These are phyloP conservation scores for Chaetomium strumarium DNA, from an alignment of 2,329 filamentous ascomycete genomes.

Conservation along the genomic window DNA sequence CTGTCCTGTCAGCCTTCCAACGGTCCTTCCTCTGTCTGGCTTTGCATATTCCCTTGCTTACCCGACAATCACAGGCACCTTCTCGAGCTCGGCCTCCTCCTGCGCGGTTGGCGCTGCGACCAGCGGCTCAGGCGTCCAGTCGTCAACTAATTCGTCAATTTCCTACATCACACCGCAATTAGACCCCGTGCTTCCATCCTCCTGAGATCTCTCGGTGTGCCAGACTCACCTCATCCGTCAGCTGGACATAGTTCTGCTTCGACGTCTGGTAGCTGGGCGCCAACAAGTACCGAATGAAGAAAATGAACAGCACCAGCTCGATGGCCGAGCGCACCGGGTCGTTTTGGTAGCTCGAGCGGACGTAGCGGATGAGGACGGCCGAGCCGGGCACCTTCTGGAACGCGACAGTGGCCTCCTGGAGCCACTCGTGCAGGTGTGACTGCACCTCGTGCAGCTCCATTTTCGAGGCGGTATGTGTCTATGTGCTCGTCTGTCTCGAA, in stretches of 20 bases:
- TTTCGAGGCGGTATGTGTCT: neutral
- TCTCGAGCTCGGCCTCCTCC: slow-evolving; percentile 79
- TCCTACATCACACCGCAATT: slow-evolving; percentile 44
- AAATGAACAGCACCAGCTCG: slow-evolving; percentile 88
- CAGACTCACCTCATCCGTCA: slow-evolving; percentile 64
- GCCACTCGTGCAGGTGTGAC: slow-evolving; percentile 45
- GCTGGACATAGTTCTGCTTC: slow-evolving; percentile 80
- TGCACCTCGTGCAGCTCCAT: slow-evolving; percentile 63
- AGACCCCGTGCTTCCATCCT: neutral
- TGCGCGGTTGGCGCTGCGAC: slow-evolving; percentile 67
- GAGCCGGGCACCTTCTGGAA: slow-evolving; percentile 93
- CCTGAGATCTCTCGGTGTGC: neutral
- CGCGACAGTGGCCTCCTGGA: slow-evolving; percentile 50
- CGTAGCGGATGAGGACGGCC: slow-evolving; percentile 88
- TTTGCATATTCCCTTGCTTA: slow-evolving; percentile 38
- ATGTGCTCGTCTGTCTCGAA: neutral
- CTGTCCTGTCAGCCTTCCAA: slow-evolving; percentile 37
- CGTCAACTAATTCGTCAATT: slow-evolving; percentile 93
- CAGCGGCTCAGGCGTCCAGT: slow-evolving; percentile 92
- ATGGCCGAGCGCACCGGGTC: slow-evolving; percentile 91
- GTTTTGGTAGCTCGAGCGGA: slow-evolving; percentile 95
- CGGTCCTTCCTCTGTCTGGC: neutral
- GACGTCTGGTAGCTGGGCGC: slow-evolving; percentile 88
- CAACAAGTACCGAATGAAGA: slow-evolving; percentile 89
- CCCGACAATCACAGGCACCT: slow-evolving; percentile 82